Conservation (phyloP, 352 stramenopile genomes). For the Phytophthora constricta region DNA sequence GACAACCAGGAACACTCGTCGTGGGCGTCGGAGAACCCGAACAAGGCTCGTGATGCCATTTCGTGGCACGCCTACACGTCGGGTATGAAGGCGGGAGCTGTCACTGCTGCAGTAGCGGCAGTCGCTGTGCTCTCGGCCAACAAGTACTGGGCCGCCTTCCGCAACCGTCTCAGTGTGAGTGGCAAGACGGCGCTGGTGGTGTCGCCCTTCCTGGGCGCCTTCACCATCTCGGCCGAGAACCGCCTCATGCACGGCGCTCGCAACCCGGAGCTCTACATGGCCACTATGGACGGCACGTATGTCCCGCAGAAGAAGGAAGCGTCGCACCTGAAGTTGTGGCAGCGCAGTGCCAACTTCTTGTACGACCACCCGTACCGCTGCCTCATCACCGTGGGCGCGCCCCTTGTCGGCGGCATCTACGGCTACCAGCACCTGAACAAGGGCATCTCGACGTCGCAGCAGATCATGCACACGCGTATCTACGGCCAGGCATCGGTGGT, state of each 20-base stretch:
- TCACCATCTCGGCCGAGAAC: constrained; percentile 73
- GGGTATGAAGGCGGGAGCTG: constrained; percentile 58
- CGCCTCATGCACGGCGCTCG: constrained; percentile 64
- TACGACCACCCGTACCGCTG: constrained; percentile 84
- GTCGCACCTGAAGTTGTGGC: constrained; percentile 58
- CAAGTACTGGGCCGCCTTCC: constrained; percentile 73
- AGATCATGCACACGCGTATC: constrained; percentile 90
- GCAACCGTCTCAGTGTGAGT: constrained; percentile 69
- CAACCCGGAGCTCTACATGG: constrained; percentile 79
- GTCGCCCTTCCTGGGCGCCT: constrained; percentile 63
- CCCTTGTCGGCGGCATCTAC: constrained; percentile 79
- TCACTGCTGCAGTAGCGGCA: constrained; percentile 33
- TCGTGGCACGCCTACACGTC: constrained; percentile 68
- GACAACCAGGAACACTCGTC: constrained; percentile 30
- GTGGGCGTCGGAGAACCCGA: constrained; percentile 47
- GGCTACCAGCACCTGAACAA: constrained; percentile 73
- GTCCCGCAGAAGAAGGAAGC: constrained; percentile 44
- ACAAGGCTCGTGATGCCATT: constrained; percentile 71
- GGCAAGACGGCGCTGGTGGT: constrained; percentile 81
- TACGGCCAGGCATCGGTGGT: constrained; percentile 81
- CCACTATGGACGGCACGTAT: constrained; percentile 56
- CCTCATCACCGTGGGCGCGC: constrained; percentile 56
- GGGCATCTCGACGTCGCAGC: constrained; percentile 73
- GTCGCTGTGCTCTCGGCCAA: constrained; percentile 50
- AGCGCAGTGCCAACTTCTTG: constrained; percentile 73